Base-by-base conservation (phyloP, 768 basidiomycete genomes). In the Fomitopsis serialis region DNA sequence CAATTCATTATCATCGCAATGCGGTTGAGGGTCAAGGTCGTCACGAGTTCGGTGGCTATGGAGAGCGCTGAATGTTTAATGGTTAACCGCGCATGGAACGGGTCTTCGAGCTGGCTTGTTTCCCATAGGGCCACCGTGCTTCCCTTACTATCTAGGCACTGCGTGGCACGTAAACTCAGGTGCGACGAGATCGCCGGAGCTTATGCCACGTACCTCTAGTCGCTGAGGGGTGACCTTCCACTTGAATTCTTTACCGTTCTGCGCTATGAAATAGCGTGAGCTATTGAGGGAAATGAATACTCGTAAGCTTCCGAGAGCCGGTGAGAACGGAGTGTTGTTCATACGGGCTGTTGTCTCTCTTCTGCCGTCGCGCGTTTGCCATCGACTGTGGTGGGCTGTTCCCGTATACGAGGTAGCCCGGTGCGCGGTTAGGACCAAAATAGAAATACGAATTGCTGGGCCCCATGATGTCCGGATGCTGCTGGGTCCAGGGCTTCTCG, bases 391-490 rank as follows among this genome's bases (percentile, higher is more conserved):
- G 75, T 21, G 73, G 70, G 56, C 79, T 81, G 53, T 84, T 86
- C 3, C 89, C 88, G 53, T 89, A 89, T 42, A 79, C 76, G 48
- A 89, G 69, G 59, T 81, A 81, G 2, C 89, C 89, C 3, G 79
- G 77, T 2, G 74, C 60, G 50, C 73, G 77, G 40, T 73, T 72
- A 5, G 89, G 87, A 1, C 89, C 89, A 54, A 91, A 81, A 62
- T 88, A 90, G 56, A 89, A 78, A 64, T 77, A 88, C 5, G 89
- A 81, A 37, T 79, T 85, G 54, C 76, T 79, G n/a, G 89, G 89
- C n/a, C 89, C 89, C 82, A 89, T 84, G 57, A 89, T 82, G 45
- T 72, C 76, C 22, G 81, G 79, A 62, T 88, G 82, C 52, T 81
- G 82, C 60, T 81, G 76, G 22, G 80, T 73, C 88, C 89, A 90